Evolutionary conservation across 2,329 filamentous ascomycete species (phyloP), one percentile per base, ranked within the genome.

Genomic region (Colletotrichum gloeosporioides): DNA sequence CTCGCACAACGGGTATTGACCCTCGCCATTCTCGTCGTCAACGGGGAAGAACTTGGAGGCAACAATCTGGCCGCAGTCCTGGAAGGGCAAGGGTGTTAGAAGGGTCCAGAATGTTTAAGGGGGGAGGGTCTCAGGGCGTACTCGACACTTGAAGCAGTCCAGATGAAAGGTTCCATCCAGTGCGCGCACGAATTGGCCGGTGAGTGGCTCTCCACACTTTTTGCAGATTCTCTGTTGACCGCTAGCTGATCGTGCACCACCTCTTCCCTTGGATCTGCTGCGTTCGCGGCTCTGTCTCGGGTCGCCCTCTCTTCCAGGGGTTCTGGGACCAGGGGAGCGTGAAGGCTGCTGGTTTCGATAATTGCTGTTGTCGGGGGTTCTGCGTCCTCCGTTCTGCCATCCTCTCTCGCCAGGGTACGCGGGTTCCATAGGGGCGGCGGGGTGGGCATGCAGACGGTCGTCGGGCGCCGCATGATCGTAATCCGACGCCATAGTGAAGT

Each of bases 31-130:
- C 81, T 98, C 95, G 80, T 98, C 95, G 79, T 98, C 96, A 9
- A 98, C 95, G 2, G 97, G 97, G 85, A 99, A 99, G 90, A 99
- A 99, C 82, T 99, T 99, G 69, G 96, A 98, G 57, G 97, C 97
- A 49, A 99, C 97, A 77, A 99, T 98, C 85, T 98, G 94, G 79
- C 95, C 95, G 82, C 97, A 99, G 84, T 99, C 97, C 96, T 99
- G 83, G 59, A 66, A 71, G 55, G 75, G 74, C 22, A 63, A 44
- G 18, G 7, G 31, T 31, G 49, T 77, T 71, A 77, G 77, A 49
- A 59, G 75, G 27, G 63, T 34, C 32, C 27, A 32, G 61, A 32
- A 79, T 79, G 66, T 15, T n/a, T 44, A 49, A 39, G 44, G 59
- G 36, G 25, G 31, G 25, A 22, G 32, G 22, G 32, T 61, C 62